These are phyloP conservation scores for Penicillium sp. DNA, from an alignment of 2,329 filamentous ascomycete genomes.

Conservation along the genomic window DNA sequence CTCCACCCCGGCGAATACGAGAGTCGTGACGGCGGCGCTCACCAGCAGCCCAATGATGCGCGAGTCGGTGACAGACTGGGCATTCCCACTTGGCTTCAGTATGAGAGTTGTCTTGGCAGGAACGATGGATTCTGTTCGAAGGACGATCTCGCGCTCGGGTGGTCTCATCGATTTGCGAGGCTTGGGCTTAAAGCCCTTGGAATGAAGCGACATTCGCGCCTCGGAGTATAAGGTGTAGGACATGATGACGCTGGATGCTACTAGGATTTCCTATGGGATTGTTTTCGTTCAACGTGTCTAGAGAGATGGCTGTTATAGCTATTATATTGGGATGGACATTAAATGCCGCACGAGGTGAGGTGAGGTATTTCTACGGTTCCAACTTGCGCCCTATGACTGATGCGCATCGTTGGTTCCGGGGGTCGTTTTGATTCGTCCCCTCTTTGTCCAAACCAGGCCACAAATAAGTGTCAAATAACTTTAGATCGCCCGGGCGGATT, in stretches of 20 bases:
- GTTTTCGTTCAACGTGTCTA: too few relatives aligned
- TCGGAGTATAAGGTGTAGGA: slow-evolving; percentile 25
- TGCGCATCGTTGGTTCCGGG: neutral
- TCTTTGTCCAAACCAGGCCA: neutral
- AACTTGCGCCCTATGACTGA: slow-evolving; percentile 3
- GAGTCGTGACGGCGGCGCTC: too few relatives aligned
- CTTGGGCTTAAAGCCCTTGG: slow-evolving; percentile 14
- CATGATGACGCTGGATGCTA: slow-evolving; percentile 8
- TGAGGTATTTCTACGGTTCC: slow-evolving; percentile 5
- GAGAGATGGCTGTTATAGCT: neutral
- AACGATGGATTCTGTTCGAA: slow-evolving; percentile 27
- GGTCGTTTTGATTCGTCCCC: slow-evolving; percentile 5
- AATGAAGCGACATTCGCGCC: slow-evolving; percentile 22
- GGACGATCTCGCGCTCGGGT: slow-evolving; percentile 27
- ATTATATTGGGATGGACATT: neutral
- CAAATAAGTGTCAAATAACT: neutral
- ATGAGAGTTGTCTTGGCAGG: slow-evolving; percentile 23
- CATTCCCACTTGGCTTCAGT: slow-evolving; percentile 21
- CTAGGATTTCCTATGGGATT: neutral
- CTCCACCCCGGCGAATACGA: too few relatives aligned
- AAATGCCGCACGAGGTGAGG: neutral
- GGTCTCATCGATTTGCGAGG: slow-evolving; percentile 24
- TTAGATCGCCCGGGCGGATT: neutral
- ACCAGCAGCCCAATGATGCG: neutral
- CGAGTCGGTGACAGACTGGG: slow-evolving; percentile 15